Conservation (phyloP, 352 stramenopile species). For the Globisporangium nodosum region DNA sequence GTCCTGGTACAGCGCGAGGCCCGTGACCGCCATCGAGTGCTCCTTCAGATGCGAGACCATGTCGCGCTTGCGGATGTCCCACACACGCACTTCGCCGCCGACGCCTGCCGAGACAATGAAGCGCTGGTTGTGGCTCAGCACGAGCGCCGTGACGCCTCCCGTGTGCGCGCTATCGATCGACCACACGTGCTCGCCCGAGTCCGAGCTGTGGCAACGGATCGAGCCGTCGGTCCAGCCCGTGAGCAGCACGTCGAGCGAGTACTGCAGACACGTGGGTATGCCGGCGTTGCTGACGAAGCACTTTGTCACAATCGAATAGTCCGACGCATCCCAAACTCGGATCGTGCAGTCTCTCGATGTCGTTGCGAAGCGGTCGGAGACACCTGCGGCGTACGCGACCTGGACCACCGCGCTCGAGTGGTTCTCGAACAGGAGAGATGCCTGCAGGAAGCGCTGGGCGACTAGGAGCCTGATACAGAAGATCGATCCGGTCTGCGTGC, state of each 20-base stretch:
- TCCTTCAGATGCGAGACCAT: slow-evolving; percentile 91
- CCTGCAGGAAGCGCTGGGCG: slow-evolving; percentile 16
- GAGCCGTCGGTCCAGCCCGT: slow-evolving; percentile 88
- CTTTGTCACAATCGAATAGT: slow-evolving; percentile 73
- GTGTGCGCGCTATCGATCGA: slow-evolving; percentile 88
- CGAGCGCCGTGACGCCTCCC: slow-evolving; percentile 85
- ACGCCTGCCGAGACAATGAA: slow-evolving; percentile 81
- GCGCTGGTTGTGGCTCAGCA: slow-evolving; percentile 88
- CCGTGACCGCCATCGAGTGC: slow-evolving; percentile 84
- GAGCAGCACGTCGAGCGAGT: slow-evolving; percentile 84
- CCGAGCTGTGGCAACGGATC: slow-evolving; percentile 83
- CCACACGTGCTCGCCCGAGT: slow-evolving; percentile 83
- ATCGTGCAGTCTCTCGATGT: slow-evolving; percentile 83
- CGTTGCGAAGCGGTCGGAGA: slow-evolving; percentile 89
- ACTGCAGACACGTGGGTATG: slow-evolving; percentile 69
- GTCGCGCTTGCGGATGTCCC: slow-evolving; percentile 89
- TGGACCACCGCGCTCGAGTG: slow-evolving; percentile 72
- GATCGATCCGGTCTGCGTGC: slow-evolving; percentile 74
- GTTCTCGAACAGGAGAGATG: slow-evolving; percentile 69
- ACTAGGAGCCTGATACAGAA: slow-evolving; percentile 43
- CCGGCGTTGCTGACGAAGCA: slow-evolving; percentile 57
- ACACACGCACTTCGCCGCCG: slow-evolving; percentile 88
- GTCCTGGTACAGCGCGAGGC: slow-evolving; percentile 86
- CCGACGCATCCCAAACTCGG: slow-evolving; percentile 86
- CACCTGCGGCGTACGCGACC: slow-evolving; percentile 69